Evolutionary conservation across 352 stramenopile genomes (phyloP), one percentile per base, ranked within the genome.

Genomic region (Globisporangium recalcitrans): DNA sequence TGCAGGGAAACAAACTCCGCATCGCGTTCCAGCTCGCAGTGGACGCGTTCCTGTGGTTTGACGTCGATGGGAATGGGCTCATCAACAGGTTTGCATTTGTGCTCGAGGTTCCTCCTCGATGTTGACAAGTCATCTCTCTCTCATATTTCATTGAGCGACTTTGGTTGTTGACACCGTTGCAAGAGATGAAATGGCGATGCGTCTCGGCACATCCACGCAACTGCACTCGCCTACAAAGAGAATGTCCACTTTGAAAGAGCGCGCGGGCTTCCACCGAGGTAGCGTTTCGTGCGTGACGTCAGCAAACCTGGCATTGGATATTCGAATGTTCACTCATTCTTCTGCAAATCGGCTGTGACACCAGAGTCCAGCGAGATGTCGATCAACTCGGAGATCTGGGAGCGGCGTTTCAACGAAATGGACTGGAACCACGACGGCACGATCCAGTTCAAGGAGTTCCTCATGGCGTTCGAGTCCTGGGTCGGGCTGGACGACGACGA

Each of bases 381-480:
- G 14, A 88, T 86, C 62, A 91, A 88, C 58, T 55, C 78, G 26
- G 78, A 75, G 22, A 91, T 93, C 34, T 91, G 77, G 76, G 82
- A 93, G 59, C 80, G 76, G 31, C 86, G 88, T 11, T 96, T 91
- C 47, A 81, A 78, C 57, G 86, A 96, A 64, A 93, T 96, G 81
- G 87, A 96, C 56, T 95, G 85, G 79, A 82, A 96, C 53, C 67
- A 90, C 44, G 85, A 95, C 63, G 88, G 87, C 21, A 80, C 72
- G 26, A 94, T 95, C 59, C 85, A 93, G 16, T 95, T 94, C 64
- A 93, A 92, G 58, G 88, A 96, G 64, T 96, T 96, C 60, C 74
- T 96, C 51, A 85, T 91, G 72, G 85, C 86, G 19, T 95, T 95
- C 58, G 82, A 90, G 53, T 91, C 82, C 8, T 96, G 86, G 85